A percentile compares a stretch with the other conserved stretches of the same genome.
phyloP scores from a whole-genome alignment of 2,329 filamentous ascomycete genomes.

The Fusarium penzigii region DNA sequence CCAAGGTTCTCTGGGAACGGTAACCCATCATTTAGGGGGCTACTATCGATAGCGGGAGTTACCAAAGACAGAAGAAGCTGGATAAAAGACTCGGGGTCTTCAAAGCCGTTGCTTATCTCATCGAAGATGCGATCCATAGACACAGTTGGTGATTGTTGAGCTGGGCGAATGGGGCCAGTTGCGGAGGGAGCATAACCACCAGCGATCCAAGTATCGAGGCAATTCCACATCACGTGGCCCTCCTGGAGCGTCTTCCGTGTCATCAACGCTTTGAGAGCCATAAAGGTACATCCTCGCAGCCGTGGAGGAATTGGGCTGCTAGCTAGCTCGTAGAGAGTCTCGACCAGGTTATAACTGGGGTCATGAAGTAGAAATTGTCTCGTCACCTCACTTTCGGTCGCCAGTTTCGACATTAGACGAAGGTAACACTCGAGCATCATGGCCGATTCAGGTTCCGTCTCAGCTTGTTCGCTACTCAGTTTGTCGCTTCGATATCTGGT shows the following conservation, averaged over 20 bases:
- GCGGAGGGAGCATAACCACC: constrained; percentile 52
- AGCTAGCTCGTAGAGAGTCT: constrained; percentile 76
- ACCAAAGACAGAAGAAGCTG: constrained; percentile 73
- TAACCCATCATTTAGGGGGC: constrained; percentile 69
- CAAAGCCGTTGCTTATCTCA: constrained; percentile 75
- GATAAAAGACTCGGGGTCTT: constrained; percentile 84
- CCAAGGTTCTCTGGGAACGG: constrained; percentile 88
- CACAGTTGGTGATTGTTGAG: constrained; percentile 36
- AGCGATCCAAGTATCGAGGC: constrained; percentile 77
- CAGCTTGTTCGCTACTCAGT: constrained; percentile 65
- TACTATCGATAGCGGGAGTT: constrained; percentile 61
- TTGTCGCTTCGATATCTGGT: constrained; percentile 58
- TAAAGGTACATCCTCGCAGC: constrained; percentile 81
- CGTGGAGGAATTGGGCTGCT: constrained; percentile 75
- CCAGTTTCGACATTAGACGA: constrained; percentile 80
- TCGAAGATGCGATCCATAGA: constrained; percentile 68
- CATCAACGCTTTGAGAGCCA: constrained; percentile 73
- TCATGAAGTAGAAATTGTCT: constrained; percentile 72
- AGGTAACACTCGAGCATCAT: constrained; percentile 97
- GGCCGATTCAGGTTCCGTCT: constrained; percentile 86
- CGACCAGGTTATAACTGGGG: constrained; percentile 66
- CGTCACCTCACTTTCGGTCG: constrained; percentile 70
- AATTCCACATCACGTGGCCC: constrained; percentile 75
- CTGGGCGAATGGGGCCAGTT: constrained; percentile 34
- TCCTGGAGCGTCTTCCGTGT: constrained; percentile 69